Base-by-base conservation (phyloP, 2,329 filamentous ascomycete species). In the Peltaster fructicola region DNA sequence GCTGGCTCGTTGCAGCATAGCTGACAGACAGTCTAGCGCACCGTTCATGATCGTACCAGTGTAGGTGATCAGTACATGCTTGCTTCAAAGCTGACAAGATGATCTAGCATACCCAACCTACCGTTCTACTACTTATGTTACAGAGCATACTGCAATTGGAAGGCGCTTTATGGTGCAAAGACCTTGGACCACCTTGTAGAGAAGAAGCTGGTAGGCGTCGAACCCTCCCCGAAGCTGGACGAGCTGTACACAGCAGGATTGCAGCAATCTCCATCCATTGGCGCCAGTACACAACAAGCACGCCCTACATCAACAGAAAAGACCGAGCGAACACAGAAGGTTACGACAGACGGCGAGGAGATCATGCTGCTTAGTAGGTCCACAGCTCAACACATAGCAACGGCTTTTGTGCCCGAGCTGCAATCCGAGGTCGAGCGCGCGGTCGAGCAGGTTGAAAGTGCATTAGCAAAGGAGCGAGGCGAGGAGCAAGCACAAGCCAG, bases 111-210 rank as follows among this genome's bases (percentile, higher is more conserved):
- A 34, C 84, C 85, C 17, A 93, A 98, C 47, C 60, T 98, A 8
- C 88, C 88, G 10, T 95, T 95, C 60, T 95, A 95, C 59, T 98
- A 95, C 51, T 66, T 95, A 19, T 69, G 68, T 10, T 98, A 90
- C 56, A 68, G 88, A 35, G 76, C 81, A 14, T 95, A 78, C 75
- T 90, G 79, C 11, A 81, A 92, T 52, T 91, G 78, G 70, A 68
- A 75, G 56, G 88, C 88, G 26, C 57, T 91, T 26, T 68, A 70
- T 17, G 88, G 88, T 27, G 84, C 81, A 11, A 77, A 71, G 41
- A 79, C 95, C 47, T 57, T 95, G 16, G 68, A 85, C 37, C 88
- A 80, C 50, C 65, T 98, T 8, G 52, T 85, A 19, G 56, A 76
- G 29, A 73, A 84, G 36, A 68, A 74, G 23, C 64, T 88, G 14